Evolutionary conservation across 2,329 filamentous ascomycete genomes (phyloP), one percentile per base, ranked within the genome.

Genomic region (Epichloe amarillans): DNA sequence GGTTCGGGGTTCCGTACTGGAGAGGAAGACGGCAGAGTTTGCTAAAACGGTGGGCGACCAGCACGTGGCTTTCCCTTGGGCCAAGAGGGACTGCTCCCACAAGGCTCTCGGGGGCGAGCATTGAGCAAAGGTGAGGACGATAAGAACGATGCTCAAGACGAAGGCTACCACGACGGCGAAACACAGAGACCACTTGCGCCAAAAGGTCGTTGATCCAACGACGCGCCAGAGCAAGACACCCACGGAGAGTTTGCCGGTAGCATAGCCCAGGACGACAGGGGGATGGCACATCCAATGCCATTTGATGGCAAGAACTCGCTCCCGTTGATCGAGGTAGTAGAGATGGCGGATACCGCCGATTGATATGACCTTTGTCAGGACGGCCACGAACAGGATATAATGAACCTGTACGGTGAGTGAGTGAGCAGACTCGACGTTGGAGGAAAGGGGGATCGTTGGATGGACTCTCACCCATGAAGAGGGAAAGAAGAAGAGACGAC

Each of bases 201-300:
- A 52, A 15, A 47, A 47, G 14, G 51, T 42, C 7, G 51, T 46
- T 2, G 44, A 41, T n/a, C 51, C 44, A 21, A 50, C 43, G 19
- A 52, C 47, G 21, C 51, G 51, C 7, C 40, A 49, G 15, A 52
- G 47, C 10, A 52, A 30, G 33, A 52, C 33, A 14, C 40, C 47
- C 19, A 52, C 43, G 6, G 51, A 52, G 37, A 50, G 15, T 21
- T 52, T 52, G 47, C 51, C 51, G 8, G 47, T 40, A 11, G 51
- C 47, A 15, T 50, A 50, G 43, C 51, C 51, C 33, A 52, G 19
- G 21, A 52, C 23, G 30, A 50, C 39, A 19, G 50, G 50, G 5
- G 51, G 51, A n/a, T 52, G 51, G 19, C 36, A 30, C n/a, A 50
- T 35, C 47, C 47, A 52, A 17, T 37, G 40, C 51, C 47, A 50